Conservation (phyloP, 208 protist species). For the Chromosphaera perkinsii region DNA sequence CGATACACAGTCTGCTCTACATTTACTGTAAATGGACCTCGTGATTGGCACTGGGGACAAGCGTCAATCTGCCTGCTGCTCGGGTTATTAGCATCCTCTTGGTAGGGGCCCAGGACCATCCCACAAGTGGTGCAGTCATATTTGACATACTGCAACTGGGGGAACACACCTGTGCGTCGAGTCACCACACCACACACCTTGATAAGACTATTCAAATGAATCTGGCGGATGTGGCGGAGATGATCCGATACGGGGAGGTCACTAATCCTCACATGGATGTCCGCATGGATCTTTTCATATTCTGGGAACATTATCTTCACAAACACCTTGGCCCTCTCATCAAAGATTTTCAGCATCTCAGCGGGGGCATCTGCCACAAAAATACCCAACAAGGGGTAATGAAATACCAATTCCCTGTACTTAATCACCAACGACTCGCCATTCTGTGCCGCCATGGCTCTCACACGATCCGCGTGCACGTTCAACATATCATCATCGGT, state of each 20-base stretch:
- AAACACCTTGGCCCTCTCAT: conserved; percentile 77
- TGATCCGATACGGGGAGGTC: conserved; percentile 89
- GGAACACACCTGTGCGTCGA: conserved; percentile 90
- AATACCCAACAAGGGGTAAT: conserved; percentile 78
- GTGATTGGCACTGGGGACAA: conserved; percentile 56
- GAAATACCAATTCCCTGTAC: conserved; percentile 32
- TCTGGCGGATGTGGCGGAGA: conserved; percentile 91
- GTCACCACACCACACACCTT: conserved; percentile 96
- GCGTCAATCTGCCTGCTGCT: conserved; percentile 30
- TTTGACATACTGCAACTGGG: conserved; percentile 89
- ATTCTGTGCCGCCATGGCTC: conserved; percentile 43
- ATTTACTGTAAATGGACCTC: conserved; percentile 81
- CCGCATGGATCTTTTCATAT: conserved; percentile 77
- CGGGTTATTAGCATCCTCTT: conserved; percentile 8
- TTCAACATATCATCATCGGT: neutral
- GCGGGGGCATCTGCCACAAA: conserved; percentile 91
- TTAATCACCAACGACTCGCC: conserved; percentile 25
- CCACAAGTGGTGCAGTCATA: conserved; percentile 91
- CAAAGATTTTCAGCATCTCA: conserved; percentile 91
- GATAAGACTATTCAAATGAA: conserved; percentile 94
- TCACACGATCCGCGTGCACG: neutral
- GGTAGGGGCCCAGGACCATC: conserved; percentile 48
- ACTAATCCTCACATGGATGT: conserved; percentile 90
- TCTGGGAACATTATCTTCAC: conserved; percentile 81
- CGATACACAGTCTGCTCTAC: conserved; percentile 86